Conservation (phyloP, 2,329 filamentous ascomycete species). For the Aspergillus sp. region DNA sequence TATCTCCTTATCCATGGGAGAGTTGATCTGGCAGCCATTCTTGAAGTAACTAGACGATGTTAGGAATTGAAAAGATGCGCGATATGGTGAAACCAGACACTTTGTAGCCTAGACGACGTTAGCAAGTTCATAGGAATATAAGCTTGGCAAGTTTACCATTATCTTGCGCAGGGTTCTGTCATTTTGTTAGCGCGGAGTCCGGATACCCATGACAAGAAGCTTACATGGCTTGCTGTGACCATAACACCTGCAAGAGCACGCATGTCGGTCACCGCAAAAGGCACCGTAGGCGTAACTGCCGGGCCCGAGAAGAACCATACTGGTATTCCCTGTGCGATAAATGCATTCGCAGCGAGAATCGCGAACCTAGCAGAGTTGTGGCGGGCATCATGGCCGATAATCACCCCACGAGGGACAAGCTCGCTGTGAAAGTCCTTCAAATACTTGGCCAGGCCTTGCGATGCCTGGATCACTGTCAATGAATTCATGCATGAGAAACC, state of each 20-base stretch:
- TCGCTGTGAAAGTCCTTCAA: conserved; percentile 53
- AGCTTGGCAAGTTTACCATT: conserved; percentile 51
- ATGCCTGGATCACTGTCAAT: conserved; percentile 65
- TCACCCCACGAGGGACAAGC: conserved; percentile 54
- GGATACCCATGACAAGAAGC: conserved; percentile 20
- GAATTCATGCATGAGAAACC: conserved; percentile 66
- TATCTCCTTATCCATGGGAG: conserved; percentile 64
- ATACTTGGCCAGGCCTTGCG: conserved; percentile 67
- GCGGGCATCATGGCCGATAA: conserved; percentile 67
- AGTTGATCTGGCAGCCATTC: conserved; percentile 69
- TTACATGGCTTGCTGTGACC: conserved; percentile 66
- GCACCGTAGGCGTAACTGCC: conserved; percentile 65
- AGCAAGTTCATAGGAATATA: conserved; percentile 2
- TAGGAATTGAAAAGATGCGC: conserved; percentile 21
- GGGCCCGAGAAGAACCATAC: conserved; percentile 63
- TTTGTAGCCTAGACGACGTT: conserved; percentile 57
- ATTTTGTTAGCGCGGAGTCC: conserved; percentile 8
- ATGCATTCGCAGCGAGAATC: conserved; percentile 62
- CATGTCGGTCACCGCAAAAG: conserved; percentile 61
- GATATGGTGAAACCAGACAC: conserved; percentile 45
- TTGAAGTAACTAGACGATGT: conserved; percentile 57
- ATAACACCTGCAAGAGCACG: conserved; percentile 64
- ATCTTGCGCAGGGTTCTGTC: conserved; percentile 62
- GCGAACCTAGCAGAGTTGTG: conserved; percentile 67
- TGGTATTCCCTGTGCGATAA: conserved; percentile 61